Evolutionary conservation across 1,284 basidiomycete species (phyloP), one percentile per base, ranked within the genome.

Genomic region (Neolentinus lepideus): DNA sequence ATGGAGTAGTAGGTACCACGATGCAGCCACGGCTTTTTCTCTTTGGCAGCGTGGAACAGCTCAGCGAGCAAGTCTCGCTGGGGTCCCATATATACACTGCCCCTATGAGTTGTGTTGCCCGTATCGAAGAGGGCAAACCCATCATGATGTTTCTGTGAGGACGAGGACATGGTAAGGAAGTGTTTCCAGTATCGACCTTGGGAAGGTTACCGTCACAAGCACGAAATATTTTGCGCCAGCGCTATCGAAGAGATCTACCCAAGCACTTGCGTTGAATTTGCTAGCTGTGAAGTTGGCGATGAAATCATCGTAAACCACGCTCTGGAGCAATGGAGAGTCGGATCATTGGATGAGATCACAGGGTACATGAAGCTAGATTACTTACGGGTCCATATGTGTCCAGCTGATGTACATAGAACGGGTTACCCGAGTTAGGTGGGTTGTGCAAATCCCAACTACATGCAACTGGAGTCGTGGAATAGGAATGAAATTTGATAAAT

Each of bases 221-320:
- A 85, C 81, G 60, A 84, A 83, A 59, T 85, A 85, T 59, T 78
- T 81, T 1, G 83, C 82, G 1, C 83, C 83, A 0, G 81, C 77
- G 25, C 70, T 69, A 27, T 75, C 75, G 52, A 85, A 76, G 10
- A 84, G 59, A 58, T 82, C 74, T 0, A 83, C 60, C 81, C 81
- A 84, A 45, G 69, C 68, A 33, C 72, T 75, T 1, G 82, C 74
- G 51, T 82, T 75, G 68, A 79, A 84, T 53, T 75, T 72, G 1
- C 68, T 68, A 1, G 77, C 79, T 0, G 72, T 80, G 62, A 82
- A 84, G 52, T 75, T 68, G 0, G 73, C 66, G 52, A 84, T 80
- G 59, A 83, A 84, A 58, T 82, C 76, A 59, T 85, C 82, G 59
- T 85, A 81, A 3, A 75, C 61, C 12, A 80, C 67, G 26, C 77